phyloP scores from a whole-genome alignment of 108 stramenopile species.

The Hondaea fermentalgiana region DNA sequence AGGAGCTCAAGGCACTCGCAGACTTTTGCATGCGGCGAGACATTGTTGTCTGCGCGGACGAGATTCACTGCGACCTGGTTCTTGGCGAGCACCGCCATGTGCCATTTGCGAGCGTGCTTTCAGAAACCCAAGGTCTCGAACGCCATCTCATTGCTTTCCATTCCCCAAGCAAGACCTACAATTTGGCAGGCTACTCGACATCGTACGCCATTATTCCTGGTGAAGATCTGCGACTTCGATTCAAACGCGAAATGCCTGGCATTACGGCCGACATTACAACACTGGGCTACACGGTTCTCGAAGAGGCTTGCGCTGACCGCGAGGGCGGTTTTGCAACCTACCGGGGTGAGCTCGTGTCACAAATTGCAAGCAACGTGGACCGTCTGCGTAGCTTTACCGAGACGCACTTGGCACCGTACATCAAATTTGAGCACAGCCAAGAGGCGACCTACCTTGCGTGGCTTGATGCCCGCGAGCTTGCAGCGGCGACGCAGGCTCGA shows the following conservation, averaged over 20 bases:
- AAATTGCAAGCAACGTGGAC: neutral
- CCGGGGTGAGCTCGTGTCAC: neutral
- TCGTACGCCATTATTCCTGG: neutral
- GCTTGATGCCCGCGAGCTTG: neutral
- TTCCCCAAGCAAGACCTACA: conserved; percentile 11
- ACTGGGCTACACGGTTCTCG: neutral
- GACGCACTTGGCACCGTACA: neutral
- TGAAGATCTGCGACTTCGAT: neutral
- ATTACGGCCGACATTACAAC: neutral
- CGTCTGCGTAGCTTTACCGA: neutral
- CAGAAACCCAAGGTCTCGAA: neutral
- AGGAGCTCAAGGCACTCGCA: neutral
- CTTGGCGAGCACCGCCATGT: neutral
- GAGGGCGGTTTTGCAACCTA: neutral
- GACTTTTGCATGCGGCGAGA: neutral
- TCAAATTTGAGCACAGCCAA: neutral
- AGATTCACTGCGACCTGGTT: conserved; percentile 14
- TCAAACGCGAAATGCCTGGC: neutral
- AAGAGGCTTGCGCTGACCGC: neutral
- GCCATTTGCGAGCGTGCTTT: neutral
- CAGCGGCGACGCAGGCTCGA: neutral
- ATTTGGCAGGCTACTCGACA: neutral
- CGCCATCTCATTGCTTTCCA: neutral
- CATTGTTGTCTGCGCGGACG: neutral
- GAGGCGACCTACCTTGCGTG: neutral